Evolutionary conservation across 148 eudicot species (phyloP).

Genomic region (Oxyria digyna): DNA sequence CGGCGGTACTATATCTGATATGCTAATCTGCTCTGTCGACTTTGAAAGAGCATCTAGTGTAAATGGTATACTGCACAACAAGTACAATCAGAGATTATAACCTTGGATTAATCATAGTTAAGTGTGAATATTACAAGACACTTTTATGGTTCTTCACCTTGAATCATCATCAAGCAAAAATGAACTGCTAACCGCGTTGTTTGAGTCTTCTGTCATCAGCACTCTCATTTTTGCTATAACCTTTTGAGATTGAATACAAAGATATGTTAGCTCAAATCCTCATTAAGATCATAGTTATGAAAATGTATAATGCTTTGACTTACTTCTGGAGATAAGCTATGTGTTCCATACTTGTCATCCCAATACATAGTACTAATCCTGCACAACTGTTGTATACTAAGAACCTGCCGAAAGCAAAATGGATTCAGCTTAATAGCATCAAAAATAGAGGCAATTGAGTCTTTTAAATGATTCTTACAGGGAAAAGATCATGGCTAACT

Average conservation of each 20-base stretch:
- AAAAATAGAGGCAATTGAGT: neutral
- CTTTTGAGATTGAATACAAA: slow-evolving; percentile 20
- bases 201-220: slow-evolving; percentile 77
- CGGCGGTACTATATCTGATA: slow-evolving; percentile 68
- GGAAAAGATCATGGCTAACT: slow-evolving; percentile 87
- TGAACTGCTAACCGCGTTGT: slow-evolving; percentile 70
- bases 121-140: too few relatives aligned
- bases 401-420: slow-evolving; percentile 34
- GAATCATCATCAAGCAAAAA: slow-evolving; percentile 87
- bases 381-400: slow-evolving; percentile 84
- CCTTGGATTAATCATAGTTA: too few relatives aligned
- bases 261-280: neutral
- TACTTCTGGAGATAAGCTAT: slow-evolving; percentile 74
- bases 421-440: neutral
- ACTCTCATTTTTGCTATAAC: slow-evolving; percentile 78
- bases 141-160: slow-evolving; percentile 52
- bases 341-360: slow-evolving; percentile 93
- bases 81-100: neutral
- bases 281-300: too few relatives aligned
- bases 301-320: slow-evolving; percentile 16
- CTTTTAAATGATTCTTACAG: slow-evolving; percentile 34
- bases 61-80: slow-evolving; percentile 64
- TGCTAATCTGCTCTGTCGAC: slow-evolving; percentile 60
- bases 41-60: slow-evolving; percentile 69
- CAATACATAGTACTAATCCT: slow-evolving; percentile 94